Base-by-base conservation (phyloP, 805 yeast species). In the Sungouiozyma ichnusensis region DNA sequence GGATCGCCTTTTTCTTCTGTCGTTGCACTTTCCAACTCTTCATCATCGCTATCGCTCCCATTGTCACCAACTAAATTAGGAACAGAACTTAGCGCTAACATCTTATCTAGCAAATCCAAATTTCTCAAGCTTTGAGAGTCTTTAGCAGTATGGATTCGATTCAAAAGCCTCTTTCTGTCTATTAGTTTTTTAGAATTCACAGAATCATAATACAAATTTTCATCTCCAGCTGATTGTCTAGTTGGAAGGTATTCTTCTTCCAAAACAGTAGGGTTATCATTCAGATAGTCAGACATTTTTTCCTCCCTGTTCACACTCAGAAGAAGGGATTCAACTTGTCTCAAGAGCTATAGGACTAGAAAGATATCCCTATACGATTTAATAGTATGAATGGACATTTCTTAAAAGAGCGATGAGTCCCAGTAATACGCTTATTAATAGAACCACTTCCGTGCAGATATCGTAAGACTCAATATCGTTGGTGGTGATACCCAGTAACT, bases 251-350 rank as follows among this genome's bases (percentile, higher is more conserved):
- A 74, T 24, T 80, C 74, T 8, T 74, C 76, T 51, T 87, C 95
- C 38, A 86, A 64, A 33, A 90, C 78, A 27, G 81, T 78, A 17
- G 98, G 98, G 58, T 87, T 88, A 24, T 95, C 95, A 62, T 90
- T 90, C 45, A 90, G 80, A 16, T 82, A 82, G 44, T 85, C 95
- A 2, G 86, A 69, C 90, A 81, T 83, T 8, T 27, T 33, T 19
- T n/a, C 4, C 35, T 37, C 13, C 3, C 29, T n/a, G 2, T n/a
- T n/a, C n/a, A n/a, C n/a, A n/a, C n/a, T n/a, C n/a, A n/a, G n/a
- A n/a, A n/a, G n/a, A n/a, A n/a, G n/a, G n/a, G n/a, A n/a, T n/a
- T n/a, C n/a, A n/a, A n/a, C n/a, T n/a, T n/a, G n/a, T n/a, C n/a
- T n/a, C n/a, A n/a, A n/a, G n/a, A n/a, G n/a, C n/a, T n/a, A n/a